These are phyloP conservation scores for Phaeomoniella chlamydospora DNA, from an alignment of 2,329 filamentous ascomycete species.

Conservation along the genomic window DNA sequence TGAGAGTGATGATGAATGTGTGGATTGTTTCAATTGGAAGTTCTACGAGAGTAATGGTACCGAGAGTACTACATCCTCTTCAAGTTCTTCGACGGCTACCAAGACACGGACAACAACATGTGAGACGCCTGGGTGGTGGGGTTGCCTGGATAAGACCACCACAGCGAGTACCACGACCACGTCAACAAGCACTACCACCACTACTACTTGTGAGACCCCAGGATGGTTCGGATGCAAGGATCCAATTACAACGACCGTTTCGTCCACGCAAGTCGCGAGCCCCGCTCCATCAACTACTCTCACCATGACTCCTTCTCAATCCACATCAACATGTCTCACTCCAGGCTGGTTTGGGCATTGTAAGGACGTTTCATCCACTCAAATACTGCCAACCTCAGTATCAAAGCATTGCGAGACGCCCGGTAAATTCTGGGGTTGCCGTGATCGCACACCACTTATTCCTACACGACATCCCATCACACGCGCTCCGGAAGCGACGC, in stretches of 20 bases:
- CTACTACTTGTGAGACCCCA: slow-evolving; percentile 24
- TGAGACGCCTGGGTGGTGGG: slow-evolving; percentile 88
- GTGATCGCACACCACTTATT: not conserved
- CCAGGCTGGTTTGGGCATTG: slow-evolving; percentile 24
- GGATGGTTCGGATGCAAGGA: slow-evolving; percentile 29
- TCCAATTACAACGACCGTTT: slow-evolving; percentile 16
- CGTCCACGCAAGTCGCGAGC: slow-evolving; percentile 13
- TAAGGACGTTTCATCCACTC: slow-evolving; percentile 17
- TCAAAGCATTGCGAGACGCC: not conserved
- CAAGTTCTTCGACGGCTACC: slow-evolving; percentile 43
- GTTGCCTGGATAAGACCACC: slow-evolving; percentile 37
- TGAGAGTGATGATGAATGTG: slow-evolving; percentile 60
- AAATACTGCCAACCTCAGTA: not conserved
- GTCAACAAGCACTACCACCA: slow-evolving; percentile 16
- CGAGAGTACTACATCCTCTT: slow-evolving; percentile 51
- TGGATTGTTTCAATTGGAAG: slow-evolving; percentile 87
- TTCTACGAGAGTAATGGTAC: slow-evolving; percentile 88
- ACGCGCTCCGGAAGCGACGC: not conserved
- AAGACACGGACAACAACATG: slow-evolving; percentile 70
- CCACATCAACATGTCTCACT: slow-evolving; percentile 17
- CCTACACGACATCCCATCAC: not conserved
- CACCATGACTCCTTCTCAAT: slow-evolving; percentile 11
- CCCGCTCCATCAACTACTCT: slow-evolving; percentile 10
- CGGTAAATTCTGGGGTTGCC: not conserved
- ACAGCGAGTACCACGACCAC: slow-evolving; percentile 21